Percentiles rank a stretch among this genome's conserved stretches.
Evolutionary conservation across 768 basidiomycete species (phyloP).

Genomic region (Nidularia sp.): DNA sequence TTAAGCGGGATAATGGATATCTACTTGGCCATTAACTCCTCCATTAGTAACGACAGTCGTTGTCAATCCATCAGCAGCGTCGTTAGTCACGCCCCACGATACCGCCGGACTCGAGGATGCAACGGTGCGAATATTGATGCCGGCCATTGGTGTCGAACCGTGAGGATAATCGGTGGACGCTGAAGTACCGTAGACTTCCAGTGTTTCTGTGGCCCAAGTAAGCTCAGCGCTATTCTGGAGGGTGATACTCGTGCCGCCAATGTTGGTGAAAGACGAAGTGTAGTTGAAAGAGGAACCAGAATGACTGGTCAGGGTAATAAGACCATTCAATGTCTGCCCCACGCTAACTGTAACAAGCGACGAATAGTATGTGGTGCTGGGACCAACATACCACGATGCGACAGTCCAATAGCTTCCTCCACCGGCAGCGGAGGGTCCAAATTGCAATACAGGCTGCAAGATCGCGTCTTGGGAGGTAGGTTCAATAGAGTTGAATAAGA

Average conservation of each 20-base stretch:
- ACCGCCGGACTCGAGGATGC: neutral
- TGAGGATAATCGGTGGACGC: neutral
- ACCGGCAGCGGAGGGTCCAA: neutral
- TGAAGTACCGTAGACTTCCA: neutral
- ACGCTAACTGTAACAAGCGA: neutral
- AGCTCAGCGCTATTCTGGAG: neutral
- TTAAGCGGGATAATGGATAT: neutral
- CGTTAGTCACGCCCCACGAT: neutral
- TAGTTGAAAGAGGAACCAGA: neutral
- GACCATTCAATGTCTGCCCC: neutral
- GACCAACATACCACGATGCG: neutral
- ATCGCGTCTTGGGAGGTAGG: neutral
- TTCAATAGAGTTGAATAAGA: neutral
- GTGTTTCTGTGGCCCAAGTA: neutral
- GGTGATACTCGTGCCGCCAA: neutral
- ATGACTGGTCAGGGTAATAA: neutral
- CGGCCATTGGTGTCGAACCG: neutral
- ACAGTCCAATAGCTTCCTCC: neutral
- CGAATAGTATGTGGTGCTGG: neutral
- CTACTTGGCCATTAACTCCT: neutral
- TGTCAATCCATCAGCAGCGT: neutral
- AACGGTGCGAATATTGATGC: neutral
- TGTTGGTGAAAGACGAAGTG: neutral
- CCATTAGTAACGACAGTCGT: neutral
- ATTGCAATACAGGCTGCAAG: neutral